Conservation (phyloP, 1,139 yeast species). For the Suhomyces ambrosiae region DNA sequence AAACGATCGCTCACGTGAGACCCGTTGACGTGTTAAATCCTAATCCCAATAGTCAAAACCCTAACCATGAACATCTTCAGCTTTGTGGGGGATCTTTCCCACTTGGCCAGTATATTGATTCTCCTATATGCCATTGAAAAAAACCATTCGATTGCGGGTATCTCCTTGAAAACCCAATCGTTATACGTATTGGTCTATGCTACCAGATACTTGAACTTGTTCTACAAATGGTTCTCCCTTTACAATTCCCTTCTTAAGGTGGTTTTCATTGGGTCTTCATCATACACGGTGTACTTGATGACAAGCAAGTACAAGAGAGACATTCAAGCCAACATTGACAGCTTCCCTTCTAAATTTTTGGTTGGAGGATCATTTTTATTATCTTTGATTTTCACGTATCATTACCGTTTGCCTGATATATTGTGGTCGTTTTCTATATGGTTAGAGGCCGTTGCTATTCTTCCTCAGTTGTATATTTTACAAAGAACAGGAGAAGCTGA, state of each 20-base stretch:
- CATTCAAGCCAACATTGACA: conserved; percentile 58
- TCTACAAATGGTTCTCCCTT: conserved; percentile 60
- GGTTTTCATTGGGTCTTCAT: conserved; percentile 72
- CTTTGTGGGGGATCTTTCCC: conserved; percentile 75
- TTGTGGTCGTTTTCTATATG: conserved; percentile 79
- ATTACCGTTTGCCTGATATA: conserved; percentile 62
- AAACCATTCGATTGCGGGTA: conserved; percentile 73
- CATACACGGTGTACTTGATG: conserved; percentile 77
- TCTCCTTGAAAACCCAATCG: conserved; percentile 85
- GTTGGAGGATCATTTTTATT: conserved; percentile 62
- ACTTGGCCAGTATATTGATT: conserved; percentile 75
- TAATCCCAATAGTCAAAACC: conserved; percentile 1
- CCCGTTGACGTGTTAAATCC: conserved; percentile 9
- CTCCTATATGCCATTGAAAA: conserved; percentile 69
- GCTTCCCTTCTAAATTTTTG: conserved; percentile 75
- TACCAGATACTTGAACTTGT: conserved; percentile 76
- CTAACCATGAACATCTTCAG: conserved; percentile 53
- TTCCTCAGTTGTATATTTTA: conserved; percentile 89
- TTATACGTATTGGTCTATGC: conserved; percentile 77
- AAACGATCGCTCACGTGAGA: conserved; percentile 1
- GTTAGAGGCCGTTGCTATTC: conserved; percentile 88
- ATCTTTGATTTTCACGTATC: conserved; percentile 67
- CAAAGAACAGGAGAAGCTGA: conserved; percentile 91
- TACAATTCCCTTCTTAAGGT: conserved; percentile 84
- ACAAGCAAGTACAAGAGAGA: conserved; percentile 58